Percentiles rank a stretch among this genome's conserved stretches.
Evolutionary conservation across 1,284 basidiomycete species (phyloP).

Genomic region (Heliocybe sulcata): DNA sequence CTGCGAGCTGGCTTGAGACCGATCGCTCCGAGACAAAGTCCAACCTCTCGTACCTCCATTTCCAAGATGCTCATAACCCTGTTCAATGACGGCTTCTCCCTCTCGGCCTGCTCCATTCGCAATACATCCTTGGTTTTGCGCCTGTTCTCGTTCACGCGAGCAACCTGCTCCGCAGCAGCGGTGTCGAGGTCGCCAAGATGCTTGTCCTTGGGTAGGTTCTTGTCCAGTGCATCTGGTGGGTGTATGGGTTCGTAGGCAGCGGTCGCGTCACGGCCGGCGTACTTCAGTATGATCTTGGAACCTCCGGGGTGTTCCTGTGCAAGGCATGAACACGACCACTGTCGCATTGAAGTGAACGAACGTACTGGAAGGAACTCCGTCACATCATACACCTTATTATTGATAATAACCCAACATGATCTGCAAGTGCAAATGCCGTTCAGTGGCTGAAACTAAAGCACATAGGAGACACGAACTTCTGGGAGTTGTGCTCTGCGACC

Average conservation of each 20-base stretch:
- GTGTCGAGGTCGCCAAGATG: conserved; percentile 67
- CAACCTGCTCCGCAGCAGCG: conserved; percentile 36
- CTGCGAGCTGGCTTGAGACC: conserved; percentile 21
- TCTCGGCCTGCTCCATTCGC: conserved; percentile 55
- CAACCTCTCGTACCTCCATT: conserved; percentile 72
- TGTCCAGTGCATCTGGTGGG: conserved; percentile 62
- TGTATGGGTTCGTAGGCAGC: conserved; percentile 68
- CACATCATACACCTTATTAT: conserved; percentile 73
- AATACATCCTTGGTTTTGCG: conserved; percentile 64
- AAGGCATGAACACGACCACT: conserved; percentile 2
- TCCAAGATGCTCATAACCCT: conserved; percentile 70
- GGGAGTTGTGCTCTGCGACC: conserved; percentile 45
- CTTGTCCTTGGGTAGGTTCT: conserved; percentile 56
- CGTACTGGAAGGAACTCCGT: conserved; percentile 74
- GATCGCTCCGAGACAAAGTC: conserved; percentile 1
- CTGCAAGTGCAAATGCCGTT: conserved; percentile 23
- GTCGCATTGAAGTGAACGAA: conserved; percentile 4
- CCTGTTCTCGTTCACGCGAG: conserved; percentile 29
- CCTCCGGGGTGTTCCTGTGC: conserved; percentile 79
- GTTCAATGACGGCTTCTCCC: conserved; percentile 55
- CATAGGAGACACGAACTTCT: conserved; percentile 28
- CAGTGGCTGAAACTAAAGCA: conserved; percentile 1
- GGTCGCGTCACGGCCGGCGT: conserved; percentile 77
- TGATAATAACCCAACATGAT: conserved; percentile 88
- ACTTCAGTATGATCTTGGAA: conserved; percentile 67